Base-by-base conservation (phyloP, 1,284 basidiomycete species). In the Puccinia hordei region DNA sequence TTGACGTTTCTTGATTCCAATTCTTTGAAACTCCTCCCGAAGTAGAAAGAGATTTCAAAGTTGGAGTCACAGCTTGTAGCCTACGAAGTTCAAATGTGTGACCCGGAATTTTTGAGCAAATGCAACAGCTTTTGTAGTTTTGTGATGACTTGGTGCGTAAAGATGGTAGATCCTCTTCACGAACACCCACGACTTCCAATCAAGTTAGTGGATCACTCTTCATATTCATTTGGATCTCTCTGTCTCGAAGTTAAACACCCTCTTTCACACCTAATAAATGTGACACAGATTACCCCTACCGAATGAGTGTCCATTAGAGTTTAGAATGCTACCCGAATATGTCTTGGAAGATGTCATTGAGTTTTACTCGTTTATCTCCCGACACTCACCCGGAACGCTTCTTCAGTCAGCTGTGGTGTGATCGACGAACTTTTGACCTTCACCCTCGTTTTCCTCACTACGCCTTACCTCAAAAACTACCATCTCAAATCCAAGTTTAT, bases 401-500 rank as follows among this genome's bases (percentile, higher is more conserved):
- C 59, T 73, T 22, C 68, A 35, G 46, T 73, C 49, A n/a, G 24
- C 71, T 22, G 38, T 49, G 0, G 24, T n/a, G n/a, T 53, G 33
- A 22, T 82, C 93, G 94, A 63, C 38, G 95, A 95, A 83, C 87
- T 99, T n/a, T 88, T 98, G 82, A 90, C 91, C 0, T 99, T 98
- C 86, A 90, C 91, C 53, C 88, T 98, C 82, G 94, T 93, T 0
- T 98, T 98, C 89, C 88, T 99, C 78, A 92, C 92, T 9, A 97
- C 94, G 8, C 93, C 93, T 0, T 98, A 96, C 85, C 95, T 99
- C 88, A 98, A 97, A 87, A 99, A 99, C 83, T 97, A 97, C 0
- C 98, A 97, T 88, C 86, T 99, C 83, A 98, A 98, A 86, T 91
- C 94, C n/a, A 98, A 99, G 87, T 91, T 99, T 63, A 94, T 98